Evolutionary conservation across 2,329 filamentous ascomycete species (phyloP).

Genomic region (Westerdykella aurantiaca): DNA sequence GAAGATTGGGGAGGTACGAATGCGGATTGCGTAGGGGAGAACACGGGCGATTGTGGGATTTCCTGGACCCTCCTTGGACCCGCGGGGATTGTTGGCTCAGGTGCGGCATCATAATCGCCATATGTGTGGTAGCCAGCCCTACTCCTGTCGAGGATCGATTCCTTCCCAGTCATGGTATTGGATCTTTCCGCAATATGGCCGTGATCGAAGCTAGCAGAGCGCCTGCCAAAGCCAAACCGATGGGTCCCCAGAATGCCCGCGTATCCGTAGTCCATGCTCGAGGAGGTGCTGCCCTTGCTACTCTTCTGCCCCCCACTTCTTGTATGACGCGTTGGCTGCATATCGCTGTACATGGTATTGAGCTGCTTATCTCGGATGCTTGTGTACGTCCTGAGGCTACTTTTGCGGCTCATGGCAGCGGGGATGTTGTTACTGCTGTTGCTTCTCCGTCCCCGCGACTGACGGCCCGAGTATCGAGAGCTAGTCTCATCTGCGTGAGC

Average conservation of each 20-base stretch:
- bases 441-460: constrained; percentile 59
- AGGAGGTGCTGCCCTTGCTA: constrained; percentile 66
- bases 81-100: constrained; percentile 75
- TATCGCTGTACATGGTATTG: constrained; percentile 23
- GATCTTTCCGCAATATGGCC: constrained; percentile 18
- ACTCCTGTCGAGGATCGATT: constrained; percentile 42
- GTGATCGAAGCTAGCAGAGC: constrained; percentile 71
- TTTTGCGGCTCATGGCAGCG: constrained; percentile 20
- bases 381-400: constrained; percentile 28
- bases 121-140: constrained; percentile 42
- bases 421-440: constrained; percentile 71
- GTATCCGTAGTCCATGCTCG: constrained; percentile 61
- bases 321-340: constrained; percentile 25
- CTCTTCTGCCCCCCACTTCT: constrained; percentile 51
- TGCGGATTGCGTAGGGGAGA: constrained; percentile 30
- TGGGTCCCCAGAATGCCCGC: constrained; percentile 54
- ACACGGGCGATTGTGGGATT: constrained; percentile 36
- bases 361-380: constrained; percentile 14
- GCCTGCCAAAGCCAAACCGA: constrained; percentile 50
- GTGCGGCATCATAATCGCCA: constrained; percentile 71
- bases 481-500: constrained; percentile 32
- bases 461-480: constrained; percentile 39
- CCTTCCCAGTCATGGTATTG: constrained; percentile 28
- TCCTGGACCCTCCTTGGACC: constrained; percentile 60
- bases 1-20: constrained; percentile 38